phyloP scores from a whole-genome alignment of 768 basidiomycete genomes.

The Amanita polypyramis region DNA sequence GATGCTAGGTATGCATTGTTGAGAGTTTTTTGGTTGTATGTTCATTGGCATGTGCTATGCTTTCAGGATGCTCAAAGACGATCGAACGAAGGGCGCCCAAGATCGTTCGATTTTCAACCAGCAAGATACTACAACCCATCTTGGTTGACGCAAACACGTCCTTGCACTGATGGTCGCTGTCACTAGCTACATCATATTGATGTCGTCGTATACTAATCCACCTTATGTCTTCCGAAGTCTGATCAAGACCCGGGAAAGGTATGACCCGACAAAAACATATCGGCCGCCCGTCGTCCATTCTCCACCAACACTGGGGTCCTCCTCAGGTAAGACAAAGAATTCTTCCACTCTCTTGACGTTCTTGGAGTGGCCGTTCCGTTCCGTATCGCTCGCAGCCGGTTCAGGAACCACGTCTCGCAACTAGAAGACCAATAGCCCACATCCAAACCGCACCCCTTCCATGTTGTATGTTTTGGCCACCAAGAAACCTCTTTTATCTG shows the following conservation, averaged over 20 bases:
- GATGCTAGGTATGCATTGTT: constrained; percentile 61
- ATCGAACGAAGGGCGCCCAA: constrained; percentile 29
- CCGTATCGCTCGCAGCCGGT: background rate
- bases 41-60: constrained; percentile 3
- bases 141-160: background rate
- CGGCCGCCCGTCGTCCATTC: background rate
- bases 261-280: background rate
- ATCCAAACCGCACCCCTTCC: constrained; percentile 4
- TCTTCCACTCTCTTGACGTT: constrained; percentile 2
- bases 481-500: background rate
- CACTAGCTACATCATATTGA: background rate
- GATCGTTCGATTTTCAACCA: constrained; percentile 2
- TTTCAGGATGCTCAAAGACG: constrained; percentile 81
- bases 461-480: constrained; percentile 5
- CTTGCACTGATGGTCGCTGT: background rate
- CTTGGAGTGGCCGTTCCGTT: background rate
- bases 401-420: constrained; percentile 4
- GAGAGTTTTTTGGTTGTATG: background rate
- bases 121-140: constrained; percentile 2
- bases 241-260: background rate
- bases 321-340: background rate
- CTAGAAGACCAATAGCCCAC: constrained; percentile 5
- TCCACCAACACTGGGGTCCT: background rate
- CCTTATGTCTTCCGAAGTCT: background rate
- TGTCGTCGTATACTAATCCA: background rate